These are phyloP conservation scores for Aaosphaeria pasadenensis DNA, from an alignment of 2,329 filamentous ascomycete genomes.

Conservation along the genomic window DNA sequence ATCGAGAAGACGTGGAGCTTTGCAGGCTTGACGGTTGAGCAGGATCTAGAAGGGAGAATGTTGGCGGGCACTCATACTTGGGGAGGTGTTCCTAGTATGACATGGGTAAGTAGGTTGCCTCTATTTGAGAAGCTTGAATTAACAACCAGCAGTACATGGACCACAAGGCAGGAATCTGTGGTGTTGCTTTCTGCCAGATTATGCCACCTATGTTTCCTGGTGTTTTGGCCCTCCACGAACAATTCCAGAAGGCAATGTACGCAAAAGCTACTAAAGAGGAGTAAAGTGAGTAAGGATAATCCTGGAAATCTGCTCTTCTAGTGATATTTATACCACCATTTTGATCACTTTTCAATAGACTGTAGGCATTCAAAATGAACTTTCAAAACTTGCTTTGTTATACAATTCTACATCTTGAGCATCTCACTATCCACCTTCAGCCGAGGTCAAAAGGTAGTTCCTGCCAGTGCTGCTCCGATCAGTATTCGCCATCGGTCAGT, in stretches of 20 bases:
- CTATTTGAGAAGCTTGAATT: not conserved
- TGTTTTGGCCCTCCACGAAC: slow-evolving; percentile 4
- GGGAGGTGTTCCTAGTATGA: slow-evolving; percentile 8
- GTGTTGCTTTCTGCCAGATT: slow-evolving; percentile 9
- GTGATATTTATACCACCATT: no score
- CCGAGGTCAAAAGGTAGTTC: no score
- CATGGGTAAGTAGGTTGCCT: slow-evolving; percentile 2
- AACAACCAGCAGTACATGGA: slow-evolving; percentile 7
- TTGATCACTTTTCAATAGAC: no score
- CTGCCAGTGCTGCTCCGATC: no score
- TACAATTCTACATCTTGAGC: no score
- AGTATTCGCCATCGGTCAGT: no score
- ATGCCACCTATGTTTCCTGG: slow-evolving; percentile 9
- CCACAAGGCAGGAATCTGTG: slow-evolving; percentile 6
- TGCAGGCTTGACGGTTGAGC: slow-evolving; percentile 5
- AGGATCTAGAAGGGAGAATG: slow-evolving; percentile 6
- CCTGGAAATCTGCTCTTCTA: no score
- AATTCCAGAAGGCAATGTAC: slow-evolving; percentile 6
- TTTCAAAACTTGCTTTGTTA: no score
- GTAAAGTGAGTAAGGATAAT: no score
- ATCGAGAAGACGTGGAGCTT: slow-evolving; percentile 8
- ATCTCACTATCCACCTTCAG: no score
- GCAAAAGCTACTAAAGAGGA: no score
- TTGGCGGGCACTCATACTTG: slow-evolving; percentile 5
- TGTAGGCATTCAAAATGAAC: no score